Conservation (phyloP, 805 yeast species). For the Debaryomyces castellii region DNA sequence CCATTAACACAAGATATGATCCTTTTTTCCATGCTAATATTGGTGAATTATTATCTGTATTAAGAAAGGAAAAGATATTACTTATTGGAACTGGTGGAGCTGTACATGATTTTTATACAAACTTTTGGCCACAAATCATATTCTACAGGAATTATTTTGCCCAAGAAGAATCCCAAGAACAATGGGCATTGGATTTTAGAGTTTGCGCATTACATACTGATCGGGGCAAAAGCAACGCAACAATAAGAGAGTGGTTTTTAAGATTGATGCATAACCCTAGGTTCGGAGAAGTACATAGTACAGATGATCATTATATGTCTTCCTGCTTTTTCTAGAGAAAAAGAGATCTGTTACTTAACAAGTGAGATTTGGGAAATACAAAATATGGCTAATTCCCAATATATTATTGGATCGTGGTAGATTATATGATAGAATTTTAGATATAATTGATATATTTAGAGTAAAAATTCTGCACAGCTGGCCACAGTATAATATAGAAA, state of each 20-base stretch:
- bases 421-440: background rate
- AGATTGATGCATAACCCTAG: conserved; percentile 4
- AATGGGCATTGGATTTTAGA: conserved; percentile 4
- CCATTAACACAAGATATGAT: conserved; percentile 3
- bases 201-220: conserved; percentile 1
- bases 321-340: background rate
- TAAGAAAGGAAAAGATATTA: conserved; percentile 2
- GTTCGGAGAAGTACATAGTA: conserved; percentile 2
- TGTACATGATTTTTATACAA: conserved; percentile 2
- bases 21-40: conserved; percentile 1
- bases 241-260: conserved; percentile 1
- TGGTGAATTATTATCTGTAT: background rate
- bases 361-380: conserved; percentile 4
- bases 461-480: too few relatives aligned
- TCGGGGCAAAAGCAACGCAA: background rate
- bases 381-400: conserved; percentile 3
- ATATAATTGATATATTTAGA: too few relatives aligned
- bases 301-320: conserved; percentile 4
- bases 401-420: conserved; percentile 1
- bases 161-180: conserved; percentile 1
- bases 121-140: conserved; percentile 3
- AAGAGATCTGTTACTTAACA: background rate
- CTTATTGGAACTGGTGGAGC: conserved; percentile 4
- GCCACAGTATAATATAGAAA: too few relatives aligned
- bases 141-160: conserved; percentile 2